These are phyloP conservation scores for Rhynchospora pubera DNA, from an alignment of 176 grass and related monocot species.

Conservation along the genomic window DNA sequence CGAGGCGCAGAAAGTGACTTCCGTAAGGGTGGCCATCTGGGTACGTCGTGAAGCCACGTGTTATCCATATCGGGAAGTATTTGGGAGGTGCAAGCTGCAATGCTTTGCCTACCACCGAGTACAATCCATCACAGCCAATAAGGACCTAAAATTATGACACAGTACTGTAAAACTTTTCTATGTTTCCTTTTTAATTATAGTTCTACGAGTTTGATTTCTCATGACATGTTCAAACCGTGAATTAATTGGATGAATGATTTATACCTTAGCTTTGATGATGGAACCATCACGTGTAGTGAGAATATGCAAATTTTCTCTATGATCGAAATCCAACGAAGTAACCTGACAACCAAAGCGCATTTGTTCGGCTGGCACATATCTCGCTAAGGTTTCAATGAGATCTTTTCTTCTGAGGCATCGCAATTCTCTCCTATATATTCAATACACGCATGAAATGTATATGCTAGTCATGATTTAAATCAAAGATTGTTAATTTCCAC, in stretches of 20 bases:
- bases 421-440: neutral
- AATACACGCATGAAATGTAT: neutral
- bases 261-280: constrained; percentile 29
- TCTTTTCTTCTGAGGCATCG: constrained; percentile 20
- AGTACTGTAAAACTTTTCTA: neutral
- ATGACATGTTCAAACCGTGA: neutral
- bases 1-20: neutral
- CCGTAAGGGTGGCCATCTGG: constrained; percentile 7
- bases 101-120: constrained; percentile 31
- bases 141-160: constrained; percentile 22
- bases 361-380: neutral
- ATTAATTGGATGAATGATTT: neutral
- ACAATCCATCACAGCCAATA: constrained; percentile 33
- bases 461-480: neutral
- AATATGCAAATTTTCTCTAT: neutral
- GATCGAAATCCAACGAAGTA: neutral
- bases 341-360: constrained; percentile 20
- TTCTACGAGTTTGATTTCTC: neutral
- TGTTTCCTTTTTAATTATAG: neutral
- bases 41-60: constrained; percentile 28
- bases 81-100: constrained; percentile 19
- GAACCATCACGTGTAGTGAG: neutral
- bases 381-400: constrained; percentile 18
- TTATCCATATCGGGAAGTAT: neutral
- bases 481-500: neutral